Base-by-base conservation (phyloP, 2,329 filamentous ascomycete genomes). In the Sodiomyces alkalinus region DNA sequence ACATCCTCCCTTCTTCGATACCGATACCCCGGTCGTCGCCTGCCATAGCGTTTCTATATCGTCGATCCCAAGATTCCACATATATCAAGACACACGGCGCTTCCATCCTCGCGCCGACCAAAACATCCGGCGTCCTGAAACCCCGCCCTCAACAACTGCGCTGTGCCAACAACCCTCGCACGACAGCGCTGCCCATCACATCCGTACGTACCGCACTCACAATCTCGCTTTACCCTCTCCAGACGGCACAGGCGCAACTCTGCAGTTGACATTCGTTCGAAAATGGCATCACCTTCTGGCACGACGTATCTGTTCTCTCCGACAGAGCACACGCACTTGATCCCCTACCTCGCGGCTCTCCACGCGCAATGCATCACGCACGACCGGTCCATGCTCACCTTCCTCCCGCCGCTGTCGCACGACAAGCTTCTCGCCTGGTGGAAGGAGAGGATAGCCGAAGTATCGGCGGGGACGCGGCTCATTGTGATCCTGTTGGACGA, bases 331-430 rank as follows among this genome's bases (percentile, higher is more conserved):
- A 42, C 50, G 17, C 59, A 66, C 40, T 56, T 74, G 14, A 54
- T 70, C 15, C 58, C 62, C 11, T 66, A 68, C 40, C 55, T 76
- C 12, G 68, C 68, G 19, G 57, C 60, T 26, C 55, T 76, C 15
- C 71, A 75, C 38, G 62, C 58, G 33, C 57, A 60, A 10, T 74
- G 69, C 48, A 70, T 77, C 43, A 64, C 61, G 4, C 52, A 60
- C 33, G 68, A 71, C 48, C 55, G 60, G 41, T 64, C 62, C 36
- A 57, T 69, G 19, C 65, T 65, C 16, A 66, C 60, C 4, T 76
- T 75, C 42, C 52, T 71, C 10, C 66, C 68, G n/a, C 70, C 71
- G 0, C 50, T 75, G 19, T 59, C 60, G 26, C 56, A 68, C 42
- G 53, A 61, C 20, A 68, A 67, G 42, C 61, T 76, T 21, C 50